phyloP scores from a whole-genome alignment of 176 grass and related monocot species.

The Eremochloa ophiuroides region DNA sequence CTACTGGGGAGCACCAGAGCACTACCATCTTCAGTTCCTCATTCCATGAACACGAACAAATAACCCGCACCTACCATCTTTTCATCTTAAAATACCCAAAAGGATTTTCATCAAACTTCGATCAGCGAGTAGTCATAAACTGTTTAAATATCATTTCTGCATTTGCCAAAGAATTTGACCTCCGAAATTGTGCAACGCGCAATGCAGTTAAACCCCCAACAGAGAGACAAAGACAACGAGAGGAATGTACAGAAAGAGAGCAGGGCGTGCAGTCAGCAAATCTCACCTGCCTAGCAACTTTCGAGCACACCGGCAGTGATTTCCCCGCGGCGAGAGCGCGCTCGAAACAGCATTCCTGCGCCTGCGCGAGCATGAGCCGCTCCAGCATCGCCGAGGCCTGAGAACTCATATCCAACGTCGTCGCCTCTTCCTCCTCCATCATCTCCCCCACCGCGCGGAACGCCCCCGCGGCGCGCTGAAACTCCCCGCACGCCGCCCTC shows the following conservation, averaged over 20 bases:
- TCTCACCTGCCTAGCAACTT: conserved; percentile 75
- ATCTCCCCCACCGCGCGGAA: conserved; percentile 47
- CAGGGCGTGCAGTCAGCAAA: background rate
- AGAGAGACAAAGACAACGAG: background rate
- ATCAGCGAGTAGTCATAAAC: background rate
- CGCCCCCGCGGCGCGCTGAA: conserved; percentile 63
- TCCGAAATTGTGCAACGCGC: background rate
- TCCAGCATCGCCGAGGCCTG: conserved; percentile 63
- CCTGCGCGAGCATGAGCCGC: conserved; percentile 84
- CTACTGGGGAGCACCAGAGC: background rate
- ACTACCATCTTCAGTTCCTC: background rate
- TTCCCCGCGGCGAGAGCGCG: conserved; percentile 52
- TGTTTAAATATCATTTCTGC: background rate
- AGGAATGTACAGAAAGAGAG: background rate
- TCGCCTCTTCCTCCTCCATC: conserved; percentile 38
- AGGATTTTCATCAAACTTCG: background rate
- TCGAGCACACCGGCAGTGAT: conserved; percentile 52
- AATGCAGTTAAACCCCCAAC: background rate
- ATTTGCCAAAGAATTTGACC: background rate
- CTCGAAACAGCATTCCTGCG: conserved; percentile 90
- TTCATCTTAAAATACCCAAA: background rate
- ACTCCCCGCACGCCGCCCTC: conserved; percentile 50
- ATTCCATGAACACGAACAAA: background rate
- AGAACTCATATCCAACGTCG: conserved; percentile 58
- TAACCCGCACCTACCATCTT: background rate